A percentile compares a stretch with the other conserved stretches of the same genome.
phyloP scores from a whole-genome alignment of 345 rosid genomes.

The Gossypium raimondii region DNA sequence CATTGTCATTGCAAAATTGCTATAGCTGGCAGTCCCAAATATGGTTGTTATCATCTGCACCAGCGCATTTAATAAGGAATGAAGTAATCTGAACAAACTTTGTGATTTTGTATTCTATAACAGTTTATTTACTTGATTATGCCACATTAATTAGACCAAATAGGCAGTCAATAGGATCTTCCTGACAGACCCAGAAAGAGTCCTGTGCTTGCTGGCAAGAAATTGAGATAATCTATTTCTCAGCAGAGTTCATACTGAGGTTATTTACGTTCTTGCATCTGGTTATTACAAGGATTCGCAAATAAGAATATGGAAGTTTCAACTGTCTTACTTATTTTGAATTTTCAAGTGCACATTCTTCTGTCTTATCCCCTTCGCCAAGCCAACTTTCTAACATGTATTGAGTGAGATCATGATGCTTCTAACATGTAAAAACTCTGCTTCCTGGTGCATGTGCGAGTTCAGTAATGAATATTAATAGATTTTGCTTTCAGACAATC shows the following conservation, averaged over 20 bases:
- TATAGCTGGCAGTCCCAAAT: neutral
- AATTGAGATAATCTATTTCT: neutral
- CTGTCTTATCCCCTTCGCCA: neutral
- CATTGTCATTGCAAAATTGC: neutral
- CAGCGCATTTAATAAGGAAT: neutral
- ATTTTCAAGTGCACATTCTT: neutral
- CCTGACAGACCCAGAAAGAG: neutral
- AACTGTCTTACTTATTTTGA: neutral
- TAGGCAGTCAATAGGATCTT: neutral
- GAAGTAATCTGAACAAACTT: neutral
- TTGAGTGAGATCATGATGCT: neutral
- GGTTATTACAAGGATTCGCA: neutral
- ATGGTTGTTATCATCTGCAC: neutral
- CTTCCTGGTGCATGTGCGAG: neutral
- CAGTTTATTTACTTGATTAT: neutral
- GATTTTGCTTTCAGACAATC: neutral
- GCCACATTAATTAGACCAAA: neutral
- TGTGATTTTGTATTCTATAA: neutral
- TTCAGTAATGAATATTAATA: neutral
- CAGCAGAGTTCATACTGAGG: neutral
- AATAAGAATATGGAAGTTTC: neutral
- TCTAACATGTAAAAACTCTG: neutral
- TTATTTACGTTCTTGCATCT: neutral
- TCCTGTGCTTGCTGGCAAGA: neutral
- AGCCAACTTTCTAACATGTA: neutral